These are phyloP conservation scores for Aphanomyces invadans DNA, from an alignment of 352 stramenopile species.

Conservation along the genomic window DNA sequence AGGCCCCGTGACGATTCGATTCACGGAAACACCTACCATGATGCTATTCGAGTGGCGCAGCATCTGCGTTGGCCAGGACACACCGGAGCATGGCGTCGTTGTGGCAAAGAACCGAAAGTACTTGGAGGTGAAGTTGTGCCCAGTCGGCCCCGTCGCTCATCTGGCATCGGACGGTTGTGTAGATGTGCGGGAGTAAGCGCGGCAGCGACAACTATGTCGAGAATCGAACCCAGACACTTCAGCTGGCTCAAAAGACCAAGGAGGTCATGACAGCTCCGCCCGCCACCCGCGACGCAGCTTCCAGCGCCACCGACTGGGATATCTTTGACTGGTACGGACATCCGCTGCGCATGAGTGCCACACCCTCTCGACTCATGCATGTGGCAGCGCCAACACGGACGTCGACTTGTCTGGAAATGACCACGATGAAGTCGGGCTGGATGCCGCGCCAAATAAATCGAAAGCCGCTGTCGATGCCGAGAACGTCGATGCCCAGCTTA, in stretches of 20 bases:
- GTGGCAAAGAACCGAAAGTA: constrained; percentile 58
- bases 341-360: too few species aligned
- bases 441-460: constrained; percentile 16
- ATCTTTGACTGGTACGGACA: constrained; percentile 63
- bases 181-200: constrained; percentile 58
- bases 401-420: constrained; percentile 31
- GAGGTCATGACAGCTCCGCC: constrained; percentile 75
- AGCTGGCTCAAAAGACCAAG: constrained; percentile 73
- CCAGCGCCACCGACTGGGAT: constrained; percentile 75
- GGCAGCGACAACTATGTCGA: constrained; percentile 71
- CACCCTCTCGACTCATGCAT: background rate
- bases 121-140: constrained; percentile 23
- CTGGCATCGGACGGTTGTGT: background rate
- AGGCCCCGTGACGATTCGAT: constrained; percentile 37
- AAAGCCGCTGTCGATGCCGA: constrained; percentile 22
- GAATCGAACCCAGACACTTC: constrained; percentile 53
- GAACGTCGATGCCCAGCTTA: constrained; percentile 47
- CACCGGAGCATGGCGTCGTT: constrained; percentile 37
- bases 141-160: background rate
- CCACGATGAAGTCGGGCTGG: constrained; percentile 25
- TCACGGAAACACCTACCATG: constrained; percentile 53
- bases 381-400: background rate
- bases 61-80: constrained; percentile 56
- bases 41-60: constrained; percentile 60
- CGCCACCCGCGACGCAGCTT: constrained; percentile 61